Evolutionary conservation across 495 filamentous ascomycete species (phyloP), one percentile per base, ranked within the genome.

Genomic region (Penicillium macrosclerotiorum): DNA sequence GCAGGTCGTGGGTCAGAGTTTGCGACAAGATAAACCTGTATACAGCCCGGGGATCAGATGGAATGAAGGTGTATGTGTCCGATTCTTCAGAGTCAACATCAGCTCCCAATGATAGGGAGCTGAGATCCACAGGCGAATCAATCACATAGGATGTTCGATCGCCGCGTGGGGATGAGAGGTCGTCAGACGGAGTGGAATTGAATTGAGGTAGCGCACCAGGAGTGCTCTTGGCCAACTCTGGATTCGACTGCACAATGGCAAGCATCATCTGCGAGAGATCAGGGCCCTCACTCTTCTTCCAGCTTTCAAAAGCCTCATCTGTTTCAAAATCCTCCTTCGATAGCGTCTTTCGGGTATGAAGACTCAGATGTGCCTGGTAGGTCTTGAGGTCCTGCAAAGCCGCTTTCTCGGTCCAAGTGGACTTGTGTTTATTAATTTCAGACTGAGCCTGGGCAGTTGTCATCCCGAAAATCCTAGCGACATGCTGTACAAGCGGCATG

Each of bases 251-350:
- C 22, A 96, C 67, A 33, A 97, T 92, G 22, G 85, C 83, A 50
- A 93, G 77, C 76, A 97, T 94, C 78, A 97, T 90, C 59, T 94
- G 87, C 8, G 89, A 89, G 34, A 97, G 67, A 52, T 92, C 89
- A 2, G 82, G 83, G 3, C 72, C 76, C 63, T 99, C 94, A 16
- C 78, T 78, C 55, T 87, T 90, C 65, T 85, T 92, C 94, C 94
- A 99, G 11, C 73, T 70, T 44, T 94, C 85, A 64, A 88, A 97
- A 5, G 85, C 89, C 38, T 96, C 93, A 27, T 96, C 90, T 14
- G 85, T 64, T 45, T 96, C 88, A 62, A 99, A 99, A 60, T 97
- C 92, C 35, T 89, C 83, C 52, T 78, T 82, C 37, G 83, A 78
- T 37, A 97, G 62, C 0, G 90, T 90, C 51, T 84, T 85, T 30